Evolutionary conservation across 2,329 filamentous ascomycete species (phyloP).

Genomic region (Xylariaceae sp.): DNA sequence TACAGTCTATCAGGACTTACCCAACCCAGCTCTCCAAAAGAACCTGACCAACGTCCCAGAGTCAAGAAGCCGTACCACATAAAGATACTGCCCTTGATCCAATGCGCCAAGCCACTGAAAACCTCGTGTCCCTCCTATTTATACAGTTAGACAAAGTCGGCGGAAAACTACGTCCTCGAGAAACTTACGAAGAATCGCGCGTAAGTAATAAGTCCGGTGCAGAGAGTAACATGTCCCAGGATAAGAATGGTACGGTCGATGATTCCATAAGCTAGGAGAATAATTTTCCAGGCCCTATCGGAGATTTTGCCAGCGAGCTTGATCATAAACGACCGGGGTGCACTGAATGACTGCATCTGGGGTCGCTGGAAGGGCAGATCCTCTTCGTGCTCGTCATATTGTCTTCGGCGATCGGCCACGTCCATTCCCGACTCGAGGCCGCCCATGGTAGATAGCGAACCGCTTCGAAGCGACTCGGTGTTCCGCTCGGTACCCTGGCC

Average conservation of each 20-base stretch:
- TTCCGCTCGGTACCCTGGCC: constrained; percentile 68
- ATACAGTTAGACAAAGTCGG: constrained; percentile 12
- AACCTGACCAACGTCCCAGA: constrained; percentile 82
- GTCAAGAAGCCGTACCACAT: constrained; percentile 88
- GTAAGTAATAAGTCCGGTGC: constrained; percentile 69
- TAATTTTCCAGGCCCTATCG: constrained; percentile 49
- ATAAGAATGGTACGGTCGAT: constrained; percentile 74
- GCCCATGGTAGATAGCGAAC: constrained; percentile 56
- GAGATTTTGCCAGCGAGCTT: constrained; percentile 53
- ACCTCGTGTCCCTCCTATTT: constrained; percentile 59
- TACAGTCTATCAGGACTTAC: constrained; percentile 33
- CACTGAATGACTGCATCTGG: constrained; percentile 41
- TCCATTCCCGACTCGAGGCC: constrained; percentile 41
- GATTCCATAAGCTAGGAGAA: constrained; percentile 58
- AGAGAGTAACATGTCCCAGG: constrained; percentile 68
- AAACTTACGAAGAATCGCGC: constrained; percentile 76
- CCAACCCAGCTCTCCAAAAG: constrained; percentile 88
- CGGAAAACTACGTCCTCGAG: not conserved
- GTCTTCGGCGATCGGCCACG: constrained; percentile 38
- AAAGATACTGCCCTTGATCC: constrained; percentile 91
- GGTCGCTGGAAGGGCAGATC: constrained; percentile 37
- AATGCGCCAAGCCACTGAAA: constrained; percentile 86
- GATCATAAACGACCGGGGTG: constrained; percentile 48
- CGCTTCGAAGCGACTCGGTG: constrained; percentile 61
- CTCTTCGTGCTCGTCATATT: constrained; percentile 40